Base-by-base conservation (phyloP, 768 basidiomycete species). In the Trametes gibbosa region DNA sequence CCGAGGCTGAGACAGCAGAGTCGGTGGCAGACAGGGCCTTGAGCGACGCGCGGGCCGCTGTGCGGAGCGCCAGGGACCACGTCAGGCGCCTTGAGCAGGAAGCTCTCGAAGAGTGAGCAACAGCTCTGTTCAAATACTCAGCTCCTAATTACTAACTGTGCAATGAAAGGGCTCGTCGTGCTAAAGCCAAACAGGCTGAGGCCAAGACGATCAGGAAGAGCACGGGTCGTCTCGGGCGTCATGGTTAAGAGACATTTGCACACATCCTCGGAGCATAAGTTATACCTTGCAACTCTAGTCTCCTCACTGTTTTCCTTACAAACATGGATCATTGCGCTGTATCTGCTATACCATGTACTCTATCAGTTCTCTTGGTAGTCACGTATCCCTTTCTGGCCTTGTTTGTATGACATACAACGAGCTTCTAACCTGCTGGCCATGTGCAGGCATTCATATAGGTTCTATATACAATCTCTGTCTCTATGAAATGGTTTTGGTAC, bases 181-280 rank as follows among this genome's bases (percentile, higher is more conserved):
- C 81, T 13, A 80, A 80, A 68, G 75, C 77, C 7, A 84, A 83
- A 63, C 80, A 81, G 59, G 77, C 76, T 14, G 79, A 82, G 64
- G 77, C 79, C 7, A 79, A 80, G 66, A 70, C 72, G 19, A 78
- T 84, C 63, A 77, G 74, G 68, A 82, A 81, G 70, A 74, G 68
- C 56, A 78, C 77, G 9, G 75, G 75, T 37, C 73, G 73, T 16
- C 75, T 83, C 46, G 82, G 82, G 0, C 71, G 79, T 17, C 66
- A 68, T 32, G 70, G 67, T 25, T 69, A 62, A 67, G 47, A n/a
- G n/a, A n/a, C n/a, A n/a, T n/a, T n/a, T n/a, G n/a, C n/a, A n/a
- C n/a, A n/a, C n/a, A n/a, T n/a, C n/a, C n/a, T n/a, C n/a, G n/a
- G n/a, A n/a, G n/a, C n/a, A n/a, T n/a, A n/a, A n/a, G n/a, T n/a